Evolutionary conservation across 2,329 filamentous ascomycete species (phyloP), one percentile per base, ranked within the genome.

Genomic region (Diplodia sapinea): DNA sequence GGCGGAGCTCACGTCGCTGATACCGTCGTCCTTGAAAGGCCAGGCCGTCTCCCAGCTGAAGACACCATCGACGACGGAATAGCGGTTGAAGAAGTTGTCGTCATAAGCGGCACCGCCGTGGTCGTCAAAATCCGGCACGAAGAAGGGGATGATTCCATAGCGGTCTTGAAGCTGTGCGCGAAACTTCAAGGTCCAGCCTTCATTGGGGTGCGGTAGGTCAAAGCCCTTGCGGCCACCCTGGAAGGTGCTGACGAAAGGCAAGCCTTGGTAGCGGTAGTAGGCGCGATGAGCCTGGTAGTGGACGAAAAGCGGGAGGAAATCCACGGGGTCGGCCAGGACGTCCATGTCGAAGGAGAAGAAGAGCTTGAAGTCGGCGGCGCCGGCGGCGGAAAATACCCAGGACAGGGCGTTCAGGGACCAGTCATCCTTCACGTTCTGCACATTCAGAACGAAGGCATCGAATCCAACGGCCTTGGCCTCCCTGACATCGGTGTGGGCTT

Each of bases 41-140:
- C 79, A 81, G 0, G 66, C 66, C 13, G 77, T 74, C 63, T 80
- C 77, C 79, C 79, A 80, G 65, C 76, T 77, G 64, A 80, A 76
- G 31, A 76, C 71, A 23, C 78, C 79, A 63, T 79, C 77, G 1
- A 78, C 73, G 51, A 71, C 72, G 11, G 68, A 54, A 31, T 70
- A 73, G n/a, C 49, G 62, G 55, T 66, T 56, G 69, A 77, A 78
- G 59, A 68, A 68, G 12, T 66, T 62, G 36, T 64, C 69, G 12
- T 74, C 71, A 1, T 69, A 69, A 5, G 52, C 64, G 2, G 69
- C 64, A 6, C 66, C 66, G 29, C 59, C 66, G 8, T 63, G 59
- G 29, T 71, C 70, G 66, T 73, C 72, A 68, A 77, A 78, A 13
- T 75, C 73, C 2, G 77, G 77, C 17, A 78, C 71, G 29, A 79